These are phyloP conservation scores for Gossypium sturtianum DNA, from an alignment of 345 rosid genomes.

Conservation along the genomic window DNA sequence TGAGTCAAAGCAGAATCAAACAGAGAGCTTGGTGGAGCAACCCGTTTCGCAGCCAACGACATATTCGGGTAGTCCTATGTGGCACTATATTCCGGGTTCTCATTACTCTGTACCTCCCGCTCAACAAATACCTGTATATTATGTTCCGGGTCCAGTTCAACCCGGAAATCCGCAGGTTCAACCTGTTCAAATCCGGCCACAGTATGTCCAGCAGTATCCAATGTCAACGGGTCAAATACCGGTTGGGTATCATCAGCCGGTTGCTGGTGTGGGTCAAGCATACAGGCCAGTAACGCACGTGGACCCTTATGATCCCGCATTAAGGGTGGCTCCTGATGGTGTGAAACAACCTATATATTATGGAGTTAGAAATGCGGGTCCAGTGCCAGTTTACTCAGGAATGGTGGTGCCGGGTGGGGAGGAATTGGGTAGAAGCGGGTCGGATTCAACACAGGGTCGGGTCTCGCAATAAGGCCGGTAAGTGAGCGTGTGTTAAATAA, in stretches of 20 bases:
- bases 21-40: slow-evolving; percentile 26
- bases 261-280: slow-evolving; percentile 46
- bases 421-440: slow-evolving; percentile 34
- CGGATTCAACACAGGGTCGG: slow-evolving; percentile 45
- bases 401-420: slow-evolving; percentile 55
- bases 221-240: slow-evolving; percentile 47
- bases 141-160: slow-evolving; percentile 47
- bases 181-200: slow-evolving; percentile 36
- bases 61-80: slow-evolving; percentile 43
- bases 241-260: slow-evolving; percentile 56
- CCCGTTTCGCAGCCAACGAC: slow-evolving; percentile 33
- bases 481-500: not conserved
- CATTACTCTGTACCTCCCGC: slow-evolving; percentile 46
- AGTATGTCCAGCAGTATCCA: slow-evolving; percentile 49
- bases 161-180: slow-evolving; percentile 46
- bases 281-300: slow-evolving; percentile 44
- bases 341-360: slow-evolving; percentile 55
- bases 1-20: slow-evolving; percentile 22
- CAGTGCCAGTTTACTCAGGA: slow-evolving; percentile 51
- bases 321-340: slow-evolving; percentile 39
- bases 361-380: slow-evolving; percentile 49
- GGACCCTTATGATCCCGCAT: slow-evolving; percentile 33
- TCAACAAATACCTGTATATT: slow-evolving; percentile 59
- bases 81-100: slow-evolving; percentile 52
- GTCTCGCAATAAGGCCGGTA: slow-evolving; percentile 19